Base-by-base conservation (phyloP, 2,329 filamentous ascomycete species). In the Beauveria australis region DNA sequence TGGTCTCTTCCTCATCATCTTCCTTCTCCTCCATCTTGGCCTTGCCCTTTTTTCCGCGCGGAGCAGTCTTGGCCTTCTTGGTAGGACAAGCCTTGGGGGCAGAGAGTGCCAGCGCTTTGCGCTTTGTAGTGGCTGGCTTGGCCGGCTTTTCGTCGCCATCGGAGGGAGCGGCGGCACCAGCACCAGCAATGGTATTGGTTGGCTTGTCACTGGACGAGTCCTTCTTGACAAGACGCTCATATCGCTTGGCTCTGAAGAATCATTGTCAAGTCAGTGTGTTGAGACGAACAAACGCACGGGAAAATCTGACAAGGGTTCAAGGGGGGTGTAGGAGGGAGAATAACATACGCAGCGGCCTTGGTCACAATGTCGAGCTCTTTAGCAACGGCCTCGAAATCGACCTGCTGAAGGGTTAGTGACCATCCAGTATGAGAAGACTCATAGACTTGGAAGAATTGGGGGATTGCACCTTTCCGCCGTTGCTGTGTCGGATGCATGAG, bases 301-400 rank as follows among this genome's bases (percentile, higher is more conserved):
- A 6, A 37, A 16, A 14, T 14, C 14, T 37, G 33, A 6, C 14
- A 16, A 37, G 14, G 12, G 12, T 37, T 37, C 33, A 6, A 14
- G 33, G 33, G 33, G 33, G 2, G 5, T 37, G 14, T 37, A 37
- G 33, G 12, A 37, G 18, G 8, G 1, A 4, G 19, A 14, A n/a
- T 3, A 10, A 19, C 87, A 79, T 80, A 90, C 88, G 87, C 87
- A 24, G 88, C 88, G 16, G 81, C 86, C 72, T 88, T 88, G 71
- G 74, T 78, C 40, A 86, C 78, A 43, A 90, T 87, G 24, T 71
- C 74, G 47, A 85, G 83, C 66, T 89, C 86, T 18, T 78, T 74
- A 12, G 85, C 84, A n/a, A 91, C 88, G 53, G 79, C 77, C 6
- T 72, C 74, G 65, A 89, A 90, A 67, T 90, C 82, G 6, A 88